A percentile compares a stretch with the other conserved stretches of the same genome.
These are phyloP conservation scores for Conoideocrella luteorostrata DNA, from an alignment of 2,329 filamentous ascomycete species.

Conservation along the genomic window DNA sequence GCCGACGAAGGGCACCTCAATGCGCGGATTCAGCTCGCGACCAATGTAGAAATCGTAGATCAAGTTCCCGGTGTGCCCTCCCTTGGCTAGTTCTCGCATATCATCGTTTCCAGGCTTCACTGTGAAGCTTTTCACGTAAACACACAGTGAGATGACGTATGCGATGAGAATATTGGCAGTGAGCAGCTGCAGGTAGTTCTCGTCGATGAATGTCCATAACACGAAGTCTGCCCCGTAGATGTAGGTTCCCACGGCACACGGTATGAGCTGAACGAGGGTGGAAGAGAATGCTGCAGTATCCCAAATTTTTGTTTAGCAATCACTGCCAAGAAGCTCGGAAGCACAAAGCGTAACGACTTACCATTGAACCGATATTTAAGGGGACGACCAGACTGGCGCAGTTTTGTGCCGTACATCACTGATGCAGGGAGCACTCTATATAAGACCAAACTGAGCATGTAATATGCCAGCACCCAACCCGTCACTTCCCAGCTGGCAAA, in stretches of 20 bases:
- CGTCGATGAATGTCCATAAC: constrained; percentile 83
- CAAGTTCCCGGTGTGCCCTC: constrained; percentile 72
- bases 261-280: constrained; percentile 61
- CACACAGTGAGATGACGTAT: constrained; percentile 61
- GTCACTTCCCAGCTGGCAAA: too few species aligned
- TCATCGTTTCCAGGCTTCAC: constrained; percentile 65
- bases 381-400: too few species aligned
- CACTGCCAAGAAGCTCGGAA: too few species aligned
- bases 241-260: constrained; percentile 64
- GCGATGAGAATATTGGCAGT: constrained; percentile 74
- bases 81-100: constrained; percentile 68
- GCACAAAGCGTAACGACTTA: too few species aligned
- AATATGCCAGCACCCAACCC: too few species aligned
- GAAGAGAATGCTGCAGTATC: too few species aligned
- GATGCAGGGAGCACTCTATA: too few species aligned
- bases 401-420: too few species aligned
- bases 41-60: constrained; percentile 95
- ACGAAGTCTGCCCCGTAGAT: constrained; percentile 70
- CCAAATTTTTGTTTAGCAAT: too few species aligned
- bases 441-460: too few species aligned
- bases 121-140: constrained; percentile 72
- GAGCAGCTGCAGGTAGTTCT: constrained; percentile 79
- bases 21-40: constrained; percentile 84
- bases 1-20: constrained; percentile 69
- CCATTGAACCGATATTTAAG: too few species aligned